Evolutionary conservation across 2,329 filamentous ascomycete species (phyloP).

Genomic region (Colletotrichum musicola): DNA sequence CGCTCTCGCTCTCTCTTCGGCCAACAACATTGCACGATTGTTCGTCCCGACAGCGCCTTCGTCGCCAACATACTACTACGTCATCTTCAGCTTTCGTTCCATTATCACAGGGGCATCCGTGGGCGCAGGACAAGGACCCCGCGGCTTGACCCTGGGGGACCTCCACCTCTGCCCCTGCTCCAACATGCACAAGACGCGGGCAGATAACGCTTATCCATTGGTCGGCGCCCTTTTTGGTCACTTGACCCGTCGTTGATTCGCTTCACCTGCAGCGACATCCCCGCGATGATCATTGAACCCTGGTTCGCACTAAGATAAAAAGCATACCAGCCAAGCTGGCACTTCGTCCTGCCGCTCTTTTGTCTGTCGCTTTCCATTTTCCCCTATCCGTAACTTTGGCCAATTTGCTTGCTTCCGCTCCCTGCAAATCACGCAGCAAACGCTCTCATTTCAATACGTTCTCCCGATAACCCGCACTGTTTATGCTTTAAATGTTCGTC

Average conservation of each 20-base stretch:
- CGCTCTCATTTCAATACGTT: background rate
- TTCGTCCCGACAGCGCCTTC: background rate
- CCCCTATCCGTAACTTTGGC: background rate
- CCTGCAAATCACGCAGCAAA: slow-evolving; percentile 7
- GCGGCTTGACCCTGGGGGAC: slow-evolving; percentile 15
- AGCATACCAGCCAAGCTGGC: slow-evolving; percentile 11
- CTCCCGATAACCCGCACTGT: slow-evolving; percentile 6
- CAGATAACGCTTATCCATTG: slow-evolving; percentile 34
- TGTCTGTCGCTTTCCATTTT: background rate
- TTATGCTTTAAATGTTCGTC: slow-evolving; percentile 35
- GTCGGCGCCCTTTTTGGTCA: slow-evolving; percentile 24
- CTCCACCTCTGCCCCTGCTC: slow-evolving; percentile 18
- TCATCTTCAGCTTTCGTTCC: slow-evolving; percentile 19
- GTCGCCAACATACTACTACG: slow-evolving; percentile 15
- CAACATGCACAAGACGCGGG: slow-evolving; percentile 6
- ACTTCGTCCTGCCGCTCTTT: slow-evolving; percentile 6
- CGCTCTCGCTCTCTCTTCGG: background rate
- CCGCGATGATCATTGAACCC: slow-evolving; percentile 37
- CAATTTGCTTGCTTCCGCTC: background rate
- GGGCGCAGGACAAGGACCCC: slow-evolving; percentile 28
- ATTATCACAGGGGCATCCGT: slow-evolving; percentile 1
- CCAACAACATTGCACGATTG: background rate
- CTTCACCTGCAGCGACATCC: slow-evolving; percentile 32
- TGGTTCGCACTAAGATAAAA: slow-evolving; percentile 36
- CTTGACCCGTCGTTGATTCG: slow-evolving; percentile 34